phyloP scores from a whole-genome alignment of 192 early-diverging fungal genomes.

The Diversispora epigaea region DNA sequence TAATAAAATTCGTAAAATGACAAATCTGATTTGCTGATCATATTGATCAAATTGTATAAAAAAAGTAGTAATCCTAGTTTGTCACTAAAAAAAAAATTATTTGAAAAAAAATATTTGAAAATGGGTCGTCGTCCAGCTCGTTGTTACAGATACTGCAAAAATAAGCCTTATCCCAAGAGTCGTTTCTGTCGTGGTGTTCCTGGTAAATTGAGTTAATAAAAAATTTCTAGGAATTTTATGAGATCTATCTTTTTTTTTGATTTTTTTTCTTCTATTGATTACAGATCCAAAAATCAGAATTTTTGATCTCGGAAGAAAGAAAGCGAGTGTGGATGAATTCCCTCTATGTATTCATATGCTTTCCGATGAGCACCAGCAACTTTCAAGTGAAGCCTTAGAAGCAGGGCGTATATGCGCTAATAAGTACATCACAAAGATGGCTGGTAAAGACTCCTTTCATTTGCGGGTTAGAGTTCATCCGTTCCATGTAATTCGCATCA shows the following conservation, averaged over 20 bases:
- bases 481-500: constrained; percentile 98
- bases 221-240: background rate
- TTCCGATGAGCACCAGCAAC: constrained; percentile 97
- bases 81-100: no score
- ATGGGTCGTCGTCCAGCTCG: constrained; percentile 99
- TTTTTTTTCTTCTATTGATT: background rate
- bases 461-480: constrained; percentile 98
- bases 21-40: no score
- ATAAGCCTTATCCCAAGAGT: constrained; percentile 99
- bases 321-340: constrained; percentile 97
- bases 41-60: no score
- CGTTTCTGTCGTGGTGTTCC: constrained; percentile 99
- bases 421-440: constrained; percentile 97
- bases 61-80: no score
- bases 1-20: no score
- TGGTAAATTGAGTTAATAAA: constrained; percentile 43
- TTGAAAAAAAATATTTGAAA: constrained; percentile 29
- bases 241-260: background rate
- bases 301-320: constrained; percentile 97
- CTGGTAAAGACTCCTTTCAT: constrained; percentile 99
- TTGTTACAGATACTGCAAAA: constrained; percentile 99
- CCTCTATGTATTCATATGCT: constrained; percentile 93
- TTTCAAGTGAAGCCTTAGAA: constrained; percentile 98
- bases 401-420: constrained; percentile 97
- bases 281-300: constrained; percentile 96